Evolutionary conservation across 2,329 filamentous ascomycete genomes (phyloP).

Genomic region (Claviceps digitariae): DNA sequence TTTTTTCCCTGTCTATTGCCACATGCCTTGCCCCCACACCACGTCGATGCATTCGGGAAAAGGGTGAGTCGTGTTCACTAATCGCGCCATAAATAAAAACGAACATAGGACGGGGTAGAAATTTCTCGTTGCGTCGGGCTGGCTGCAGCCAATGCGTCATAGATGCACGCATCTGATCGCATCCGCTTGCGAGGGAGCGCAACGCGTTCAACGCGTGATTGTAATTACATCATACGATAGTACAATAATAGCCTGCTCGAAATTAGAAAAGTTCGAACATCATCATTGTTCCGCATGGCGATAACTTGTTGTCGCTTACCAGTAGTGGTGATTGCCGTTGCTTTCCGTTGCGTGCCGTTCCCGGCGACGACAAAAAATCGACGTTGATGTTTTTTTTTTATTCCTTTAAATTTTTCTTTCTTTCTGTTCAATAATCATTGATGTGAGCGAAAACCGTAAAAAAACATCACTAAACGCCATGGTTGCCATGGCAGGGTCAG

Average conservation of each 20-base stretch:
- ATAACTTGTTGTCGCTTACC: not conserved
- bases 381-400: not conserved
- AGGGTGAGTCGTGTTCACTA: not conserved
- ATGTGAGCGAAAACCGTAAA: not conserved
- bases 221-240: not conserved
- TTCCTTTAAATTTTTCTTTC: not conserved
- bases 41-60: not conserved
- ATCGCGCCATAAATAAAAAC: not conserved
- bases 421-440: not conserved
- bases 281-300: not conserved
- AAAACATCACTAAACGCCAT: not conserved
- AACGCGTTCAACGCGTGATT: not conserved
- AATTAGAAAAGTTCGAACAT: not conserved
- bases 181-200: not conserved
- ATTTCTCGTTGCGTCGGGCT: slow-evolving; percentile 38
- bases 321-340: not conserved
- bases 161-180: not conserved
- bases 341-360: not conserved
- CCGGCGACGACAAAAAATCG: not conserved
- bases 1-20: not conserved
- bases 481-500: not conserved
- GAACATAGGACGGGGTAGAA: slow-evolving; percentile 48
- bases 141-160: not conserved
- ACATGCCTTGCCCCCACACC: not conserved
- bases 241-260: not conserved